Base-by-base conservation (phyloP, 257 asterid genomes). In the Nemophila menziesii region DNA sequence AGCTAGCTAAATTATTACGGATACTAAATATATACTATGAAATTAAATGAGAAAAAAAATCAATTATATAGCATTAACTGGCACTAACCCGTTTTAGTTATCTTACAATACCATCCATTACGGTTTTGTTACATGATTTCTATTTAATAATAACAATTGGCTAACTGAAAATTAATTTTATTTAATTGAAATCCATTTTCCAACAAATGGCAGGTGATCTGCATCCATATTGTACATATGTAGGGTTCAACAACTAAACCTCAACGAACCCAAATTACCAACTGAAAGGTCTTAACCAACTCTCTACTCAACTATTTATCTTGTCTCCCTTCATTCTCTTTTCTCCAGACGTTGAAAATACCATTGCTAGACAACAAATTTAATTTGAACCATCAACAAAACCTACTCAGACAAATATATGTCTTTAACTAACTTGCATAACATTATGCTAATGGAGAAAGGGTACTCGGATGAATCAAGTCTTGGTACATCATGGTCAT, bases 181-280 rank as follows among this genome's bases (percentile, higher is more conserved):
- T 15, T 21, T 1, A 37, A 8, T 14, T 12, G 15, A 34, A 52
- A 23, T 44, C 26, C 23, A 10, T 48, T 53, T 24, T 44, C 41
- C 54, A 71, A 56, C 70, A 69, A 57, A 51, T 56, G 82, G 77
- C 74, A 52, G 71, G 55, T 63, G 56, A 39, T 51, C 33, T 48
- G 56, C 26, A 41, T 51, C 58, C 51, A 26, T 48, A n/a, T n/a
- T n/a, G 38, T 70, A 61, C 72, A 64, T 53, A 58, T 49, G 62
- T 59, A 58, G 62, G 45, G 64, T 58, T 71, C 70, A 73, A 65
- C 75, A 54, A 69, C 76, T 57, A 57, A 66, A 51, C 47, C 66
- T 61, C 64, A 45, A 46, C 66, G n/a, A 29, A 51, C 46, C 29
- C 62, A 38, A 49, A 18, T 56, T 33, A 41, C 38, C 23, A 43